Evolutionary conservation across 345 rosid species (phyloP).

Genomic region (Turnera subulata): DNA sequence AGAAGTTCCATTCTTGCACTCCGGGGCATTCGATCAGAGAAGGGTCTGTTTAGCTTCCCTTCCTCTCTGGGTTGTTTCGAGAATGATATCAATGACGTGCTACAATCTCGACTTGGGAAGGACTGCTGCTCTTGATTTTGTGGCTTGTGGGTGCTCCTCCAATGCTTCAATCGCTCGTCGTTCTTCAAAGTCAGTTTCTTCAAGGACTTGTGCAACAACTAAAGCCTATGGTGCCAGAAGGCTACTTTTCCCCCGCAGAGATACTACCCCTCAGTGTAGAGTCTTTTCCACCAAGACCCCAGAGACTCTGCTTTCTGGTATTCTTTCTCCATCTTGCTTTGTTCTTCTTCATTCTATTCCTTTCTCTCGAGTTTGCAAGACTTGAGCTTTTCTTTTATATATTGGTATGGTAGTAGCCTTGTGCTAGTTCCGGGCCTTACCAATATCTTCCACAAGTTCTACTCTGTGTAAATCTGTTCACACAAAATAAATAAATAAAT

Average conservation of each 20-base stretch:
- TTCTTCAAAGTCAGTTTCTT: conserved; percentile 33
- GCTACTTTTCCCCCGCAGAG: conserved; percentile 46
- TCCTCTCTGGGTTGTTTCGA: conserved; percentile 27
- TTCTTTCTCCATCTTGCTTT: conserved; percentile 2
- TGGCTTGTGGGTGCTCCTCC: conserved; percentile 58
- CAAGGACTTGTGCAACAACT: conserved; percentile 23
- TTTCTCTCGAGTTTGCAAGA: no score
- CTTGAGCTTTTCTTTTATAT: no score
- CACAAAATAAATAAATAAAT: no score
- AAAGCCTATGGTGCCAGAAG: conserved; percentile 34
- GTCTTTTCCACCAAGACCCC: conserved; percentile 62
- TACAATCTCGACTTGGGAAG: conserved; percentile 59
- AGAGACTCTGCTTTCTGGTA: conserved; percentile 55
- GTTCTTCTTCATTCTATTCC: not conserved
- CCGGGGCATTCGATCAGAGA: conserved; percentile 20
- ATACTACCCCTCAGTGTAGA: conserved; percentile 36
- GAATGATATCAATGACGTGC: conserved; percentile 72
- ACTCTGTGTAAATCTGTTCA: no score
- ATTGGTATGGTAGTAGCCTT: no score
- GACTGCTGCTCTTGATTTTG: conserved; percentile 54
- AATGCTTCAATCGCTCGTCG: conserved; percentile 44
- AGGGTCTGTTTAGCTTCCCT: conserved; percentile 18
- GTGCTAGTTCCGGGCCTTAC: no score
- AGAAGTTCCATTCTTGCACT: conserved; percentile 10
- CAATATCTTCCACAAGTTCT: no score